Evolutionary conservation across 495 filamentous ascomycete species (phyloP).

Genomic region (Penicillium malachiteum): DNA sequence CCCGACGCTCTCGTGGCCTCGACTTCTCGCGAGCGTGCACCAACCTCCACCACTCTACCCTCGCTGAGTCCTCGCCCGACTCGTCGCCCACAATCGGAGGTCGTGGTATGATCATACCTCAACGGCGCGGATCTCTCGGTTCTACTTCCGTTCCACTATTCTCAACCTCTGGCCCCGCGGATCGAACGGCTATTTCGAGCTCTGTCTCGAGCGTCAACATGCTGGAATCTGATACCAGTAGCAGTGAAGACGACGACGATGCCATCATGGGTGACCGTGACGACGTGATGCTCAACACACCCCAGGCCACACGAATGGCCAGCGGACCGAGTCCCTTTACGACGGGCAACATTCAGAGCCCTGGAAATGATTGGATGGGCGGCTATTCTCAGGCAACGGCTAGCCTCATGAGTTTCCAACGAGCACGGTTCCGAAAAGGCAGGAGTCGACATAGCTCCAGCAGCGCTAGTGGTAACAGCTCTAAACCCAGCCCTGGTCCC

Average conservation of each 20-base stretch:
- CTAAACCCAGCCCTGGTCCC: conserved; percentile 63
- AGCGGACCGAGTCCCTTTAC: conserved; percentile 49
- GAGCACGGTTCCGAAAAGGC: conserved; percentile 55
- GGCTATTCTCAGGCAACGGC: conserved; percentile 64
- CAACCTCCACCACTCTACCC: conserved; percentile 91
- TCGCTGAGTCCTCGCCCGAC: conserved; percentile 89
- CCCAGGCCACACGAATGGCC: conserved; percentile 40
- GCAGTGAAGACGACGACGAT: conserved; percentile 73
- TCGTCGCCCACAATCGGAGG: conserved; percentile 85
- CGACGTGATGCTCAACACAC: conserved; percentile 67
- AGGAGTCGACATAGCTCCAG: conserved; percentile 65
- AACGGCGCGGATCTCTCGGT: conserved; percentile 51
- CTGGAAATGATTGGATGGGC: conserved; percentile 58
- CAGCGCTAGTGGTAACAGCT: conserved; percentile 69
- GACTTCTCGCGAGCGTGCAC: conserved; percentile 95
- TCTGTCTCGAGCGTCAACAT: conserved; percentile 83
- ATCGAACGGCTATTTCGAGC: conserved; percentile 73
- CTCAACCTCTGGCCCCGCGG: conserved; percentile 49
- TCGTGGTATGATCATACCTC: conserved; percentile 75
- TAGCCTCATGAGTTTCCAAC: conserved; percentile 74
- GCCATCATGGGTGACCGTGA: conserved; percentile 79
- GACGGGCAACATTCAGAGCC: conserved; percentile 43
- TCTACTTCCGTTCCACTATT: conserved; percentile 40
- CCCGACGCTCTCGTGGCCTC: conserved; percentile 79
- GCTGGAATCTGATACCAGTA: conserved; percentile 73